These are phyloP conservation scores for Podaxis pistillaris DNA, from an alignment of 768 basidiomycete genomes.

Conservation along the genomic window DNA sequence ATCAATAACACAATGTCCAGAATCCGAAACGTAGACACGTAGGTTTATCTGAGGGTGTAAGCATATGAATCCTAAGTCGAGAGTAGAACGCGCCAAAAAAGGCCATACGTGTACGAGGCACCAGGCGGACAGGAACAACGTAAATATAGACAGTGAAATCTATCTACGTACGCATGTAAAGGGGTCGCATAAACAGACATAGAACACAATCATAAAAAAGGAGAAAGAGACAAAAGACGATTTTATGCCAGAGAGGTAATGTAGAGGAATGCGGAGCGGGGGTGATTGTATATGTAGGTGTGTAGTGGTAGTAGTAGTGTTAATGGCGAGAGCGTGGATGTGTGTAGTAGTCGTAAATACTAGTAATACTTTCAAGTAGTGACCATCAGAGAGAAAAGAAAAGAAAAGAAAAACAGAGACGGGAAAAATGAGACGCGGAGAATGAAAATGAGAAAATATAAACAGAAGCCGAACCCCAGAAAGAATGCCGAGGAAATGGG, in stretches of 20 bases:
- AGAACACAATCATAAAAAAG: constrained; percentile 10
- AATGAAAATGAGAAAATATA: constrained; percentile 4
- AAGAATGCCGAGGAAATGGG: background rate
- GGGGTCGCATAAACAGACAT: background rate
- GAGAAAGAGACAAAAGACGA: constrained; percentile 6
- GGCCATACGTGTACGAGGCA: too few relatives aligned
- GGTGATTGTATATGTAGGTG: background rate
- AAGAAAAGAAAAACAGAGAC: constrained; percentile 15
- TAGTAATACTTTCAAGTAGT: constrained; percentile 5
- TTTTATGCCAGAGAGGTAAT: background rate
- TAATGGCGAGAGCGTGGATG: background rate
- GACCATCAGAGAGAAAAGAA: constrained; percentile 20
- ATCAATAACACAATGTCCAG: background rate
- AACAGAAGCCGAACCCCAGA: constrained; percentile 3
- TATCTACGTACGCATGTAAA: background rate
- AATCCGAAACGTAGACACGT: background rate
- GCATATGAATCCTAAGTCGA: too few relatives aligned
- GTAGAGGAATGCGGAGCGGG: constrained; percentile 8
- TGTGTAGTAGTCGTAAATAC: background rate
- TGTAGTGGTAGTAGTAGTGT: background rate
- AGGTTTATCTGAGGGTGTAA: background rate
- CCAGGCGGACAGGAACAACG: constrained; percentile 13
- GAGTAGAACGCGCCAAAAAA: too few relatives aligned
- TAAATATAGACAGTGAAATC: constrained; percentile 16
- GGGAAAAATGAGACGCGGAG: background rate